A percentile compares a stretch with the other conserved stretches of the same genome.
Evolutionary conservation across 495 filamentous ascomycete genomes (phyloP).

Genomic region (Letharia lupina): DNA sequence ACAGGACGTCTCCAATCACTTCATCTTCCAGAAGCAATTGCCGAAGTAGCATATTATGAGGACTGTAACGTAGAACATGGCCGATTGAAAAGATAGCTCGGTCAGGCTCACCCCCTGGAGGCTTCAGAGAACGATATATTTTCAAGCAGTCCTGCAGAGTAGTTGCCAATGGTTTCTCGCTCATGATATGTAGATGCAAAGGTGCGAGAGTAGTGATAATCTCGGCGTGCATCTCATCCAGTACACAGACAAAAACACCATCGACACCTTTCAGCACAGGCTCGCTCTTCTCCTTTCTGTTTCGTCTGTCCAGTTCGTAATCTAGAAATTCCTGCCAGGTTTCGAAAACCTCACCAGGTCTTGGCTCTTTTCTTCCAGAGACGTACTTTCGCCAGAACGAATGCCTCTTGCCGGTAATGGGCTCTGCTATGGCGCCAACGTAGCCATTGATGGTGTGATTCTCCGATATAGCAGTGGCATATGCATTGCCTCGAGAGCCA

Average conservation of each 20-base stretch:
- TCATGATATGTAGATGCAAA: conserved; percentile 73
- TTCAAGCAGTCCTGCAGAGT: conserved; percentile 64
- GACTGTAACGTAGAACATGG: conserved; percentile 71
- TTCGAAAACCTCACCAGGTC: conserved; percentile 45
- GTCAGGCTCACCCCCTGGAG: conserved; percentile 29
- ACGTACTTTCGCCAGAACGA: conserved; percentile 60
- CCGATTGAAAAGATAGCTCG: conserved; percentile 72
- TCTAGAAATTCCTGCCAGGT: conserved; percentile 66
- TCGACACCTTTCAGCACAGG: conserved; percentile 51
- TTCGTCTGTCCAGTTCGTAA: conserved; percentile 53
- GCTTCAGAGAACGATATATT: conserved; percentile 53
- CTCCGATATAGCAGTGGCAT: conserved; percentile 52
- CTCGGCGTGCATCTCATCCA: conserved; percentile 79
- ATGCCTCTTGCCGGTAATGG: conserved; percentile 64
- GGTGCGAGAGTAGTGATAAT: conserved; percentile 62
- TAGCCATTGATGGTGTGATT: conserved; percentile 48
- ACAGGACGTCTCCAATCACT: conserved; percentile 74
- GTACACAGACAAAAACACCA: conserved; percentile 77
- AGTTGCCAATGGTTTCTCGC: conserved; percentile 88
- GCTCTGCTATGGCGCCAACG: conserved; percentile 74
- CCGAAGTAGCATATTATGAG: conserved; percentile 79
- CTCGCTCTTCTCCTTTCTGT: conserved; percentile 5
- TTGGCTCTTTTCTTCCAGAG: conserved; percentile 30
- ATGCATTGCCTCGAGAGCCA: conserved; percentile 72
- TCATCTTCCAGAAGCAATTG: conserved; percentile 62